Evolutionary conservation across 225 moss, liverwort and hornwort species (phyloP).

Genomic region (Thuidium tamariscinum): DNA sequence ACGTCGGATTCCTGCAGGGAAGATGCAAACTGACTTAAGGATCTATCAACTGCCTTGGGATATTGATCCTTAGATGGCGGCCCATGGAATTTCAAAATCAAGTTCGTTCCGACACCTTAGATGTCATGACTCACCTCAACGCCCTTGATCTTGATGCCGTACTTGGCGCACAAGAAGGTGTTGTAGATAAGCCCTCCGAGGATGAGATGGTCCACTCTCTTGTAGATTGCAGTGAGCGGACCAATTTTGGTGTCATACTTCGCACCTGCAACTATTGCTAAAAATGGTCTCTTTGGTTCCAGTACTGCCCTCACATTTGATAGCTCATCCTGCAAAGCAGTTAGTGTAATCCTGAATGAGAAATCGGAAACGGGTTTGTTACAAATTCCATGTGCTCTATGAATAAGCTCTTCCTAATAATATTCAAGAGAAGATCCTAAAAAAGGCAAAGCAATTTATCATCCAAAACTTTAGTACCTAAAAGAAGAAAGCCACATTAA

Average conservation of each 20-base stretch:
- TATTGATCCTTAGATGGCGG: neutral
- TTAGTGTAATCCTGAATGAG: neutral
- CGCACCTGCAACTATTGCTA: conserved; percentile 50
- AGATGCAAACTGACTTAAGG: neutral
- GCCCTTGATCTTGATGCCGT: conserved; percentile 46
- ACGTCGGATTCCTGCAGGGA: conserved; percentile 58
- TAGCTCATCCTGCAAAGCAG: conserved; percentile 42
- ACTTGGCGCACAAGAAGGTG: conserved; percentile 46
- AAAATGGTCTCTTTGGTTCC: conserved; percentile 41
- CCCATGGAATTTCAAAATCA: neutral
- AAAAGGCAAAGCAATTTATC: neutral
- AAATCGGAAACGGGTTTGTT: neutral
- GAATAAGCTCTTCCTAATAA: neutral
- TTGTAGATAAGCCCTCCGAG: conserved; percentile 57
- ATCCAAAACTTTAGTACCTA: neutral
- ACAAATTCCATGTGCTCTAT: neutral
- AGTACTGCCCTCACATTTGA: conserved; percentile 43
- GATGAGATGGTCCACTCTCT: conserved; percentile 41
- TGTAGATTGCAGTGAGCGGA: conserved; percentile 42
- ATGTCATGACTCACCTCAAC: conserved; percentile 14
- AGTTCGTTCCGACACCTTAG: neutral
- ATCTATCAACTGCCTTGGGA: neutral
- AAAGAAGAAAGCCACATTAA: neutral
- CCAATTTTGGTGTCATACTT: conserved; percentile 67
- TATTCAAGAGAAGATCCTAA: neutral